Base-by-base conservation (phyloP, 306 rosid species). In the Urtica urens region DNA sequence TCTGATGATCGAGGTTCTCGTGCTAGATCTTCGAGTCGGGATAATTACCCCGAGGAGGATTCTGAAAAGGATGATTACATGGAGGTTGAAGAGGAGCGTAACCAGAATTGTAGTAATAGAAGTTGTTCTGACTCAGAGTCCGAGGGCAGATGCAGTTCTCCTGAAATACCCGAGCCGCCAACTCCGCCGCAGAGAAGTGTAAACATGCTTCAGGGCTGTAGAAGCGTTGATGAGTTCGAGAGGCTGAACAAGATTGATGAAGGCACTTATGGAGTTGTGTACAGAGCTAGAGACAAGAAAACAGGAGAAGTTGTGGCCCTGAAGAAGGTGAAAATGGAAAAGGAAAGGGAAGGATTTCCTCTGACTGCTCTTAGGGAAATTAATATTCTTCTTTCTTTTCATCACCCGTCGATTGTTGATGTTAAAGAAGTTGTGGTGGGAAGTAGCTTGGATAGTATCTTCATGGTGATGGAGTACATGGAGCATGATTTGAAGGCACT, bases 381-480 rank as follows among this genome's bases (percentile, higher is more conserved):
- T 75, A 92, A 92, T 50, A 72, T 92, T 78, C 99, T 92, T 68
- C 99, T 92, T 58, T 85, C 99, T 50, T 83, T 92, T 72, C 96
- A 92, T 65, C 94, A 92, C 58, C 93, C 86, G 28, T 79, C 85
- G 42, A 86, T 92, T 71, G 94, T 92, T 29, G 99, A 92, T 59
- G 99, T 92, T 46, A 92, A 92, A 62, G 99, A 92, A 82, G 99
- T 92, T 52, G 99, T 92, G 47, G 94, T 92, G 58, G 99, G 99
- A 35, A 85, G 90, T 76, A 86, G 82, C 69, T 93, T 92, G 18
- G 99, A 92, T 73, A 92, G 99, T 59, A 92, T 92, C 63, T 92
- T 92, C 76, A 92, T 92, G 99, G 99, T 78, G 60, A 92, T 92
- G 99, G 99, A 92, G 58, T 92, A 92, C 74, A 92, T 92, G 99